A percentile compares a stretch with the other conserved stretches of the same genome.
Evolutionary conservation across 2,329 filamentous ascomycete species (phyloP).

Genomic region (Fusarium sp.): DNA sequence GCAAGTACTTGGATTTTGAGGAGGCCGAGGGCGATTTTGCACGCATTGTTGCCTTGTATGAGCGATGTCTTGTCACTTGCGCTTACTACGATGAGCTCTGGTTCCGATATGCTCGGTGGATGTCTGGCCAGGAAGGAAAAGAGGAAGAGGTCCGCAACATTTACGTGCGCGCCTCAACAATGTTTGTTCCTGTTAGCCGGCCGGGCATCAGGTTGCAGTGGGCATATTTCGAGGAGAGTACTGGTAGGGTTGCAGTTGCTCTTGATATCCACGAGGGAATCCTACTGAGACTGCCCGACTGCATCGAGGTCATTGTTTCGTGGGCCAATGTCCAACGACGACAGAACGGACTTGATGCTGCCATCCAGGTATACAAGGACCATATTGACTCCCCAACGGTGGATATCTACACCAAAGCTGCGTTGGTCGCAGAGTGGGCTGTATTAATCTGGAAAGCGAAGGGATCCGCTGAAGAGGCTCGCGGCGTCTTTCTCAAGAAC

Average conservation of each 20-base stretch:
- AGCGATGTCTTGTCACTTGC: conserved; percentile 91
- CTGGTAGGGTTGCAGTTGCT: conserved; percentile 79
- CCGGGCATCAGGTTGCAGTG: conserved; percentile 89
- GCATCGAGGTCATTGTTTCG: conserved; percentile 87
- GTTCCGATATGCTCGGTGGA: conserved; percentile 97
- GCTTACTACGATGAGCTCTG: conserved; percentile 98
- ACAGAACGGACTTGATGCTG: conserved; percentile 83
- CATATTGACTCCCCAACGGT: conserved; percentile 80
- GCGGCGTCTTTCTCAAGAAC: conserved; percentile 84
- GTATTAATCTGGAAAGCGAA: conserved; percentile 87
- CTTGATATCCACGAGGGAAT: conserved; percentile 87
- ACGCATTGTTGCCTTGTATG: conserved; percentile 86
- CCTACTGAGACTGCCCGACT: conserved; percentile 78
- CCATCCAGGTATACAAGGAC: conserved; percentile 82
- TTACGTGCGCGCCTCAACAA: conserved; percentile 84
- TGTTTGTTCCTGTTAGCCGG: conserved; percentile 87
- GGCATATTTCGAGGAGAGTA: conserved; percentile 93
- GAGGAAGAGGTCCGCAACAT: conserved; percentile 92
- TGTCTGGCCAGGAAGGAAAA: conserved; percentile 81
- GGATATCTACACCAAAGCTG: conserved; percentile 84
- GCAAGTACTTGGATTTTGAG: conserved; percentile 96
- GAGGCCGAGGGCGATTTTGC: conserved; percentile 82
- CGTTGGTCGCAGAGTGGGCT: conserved; percentile 90
- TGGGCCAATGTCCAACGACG: conserved; percentile 88
- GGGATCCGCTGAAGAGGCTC: conserved; percentile 81